These are phyloP conservation scores for Pseudogymnoascus verrucosus DNA, from an alignment of 2,329 filamentous ascomycete species.

Conservation along the genomic window DNA sequence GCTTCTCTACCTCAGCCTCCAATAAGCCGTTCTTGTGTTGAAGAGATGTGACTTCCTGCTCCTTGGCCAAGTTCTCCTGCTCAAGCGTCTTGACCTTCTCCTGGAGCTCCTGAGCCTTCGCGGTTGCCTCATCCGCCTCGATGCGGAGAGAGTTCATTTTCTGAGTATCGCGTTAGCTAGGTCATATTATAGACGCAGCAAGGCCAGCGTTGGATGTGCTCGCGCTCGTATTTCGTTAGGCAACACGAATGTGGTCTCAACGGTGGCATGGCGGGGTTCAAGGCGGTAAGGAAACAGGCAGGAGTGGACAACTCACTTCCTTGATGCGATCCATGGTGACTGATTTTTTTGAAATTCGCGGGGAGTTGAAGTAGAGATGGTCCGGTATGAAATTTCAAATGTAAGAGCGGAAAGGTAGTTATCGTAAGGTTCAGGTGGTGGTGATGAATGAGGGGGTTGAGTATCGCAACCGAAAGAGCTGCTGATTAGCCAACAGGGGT, in stretches of 20 bases:
- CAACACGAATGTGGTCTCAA: slow-evolving; percentile 1
- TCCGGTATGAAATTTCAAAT: slow-evolving; percentile 1
- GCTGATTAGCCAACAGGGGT: slow-evolving; percentile 9
- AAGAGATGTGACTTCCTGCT: slow-evolving; percentile 95
- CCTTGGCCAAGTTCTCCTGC: slow-evolving; percentile 91
- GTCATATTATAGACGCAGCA: neutral
- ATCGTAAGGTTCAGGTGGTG: slow-evolving; percentile 6
- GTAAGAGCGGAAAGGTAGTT: neutral
- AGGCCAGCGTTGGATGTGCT: neutral
- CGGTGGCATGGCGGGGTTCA: neutral
- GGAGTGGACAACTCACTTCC: slow-evolving; percentile 55
- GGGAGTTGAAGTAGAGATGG: slow-evolving; percentile 1
- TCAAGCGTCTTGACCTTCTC: slow-evolving; percentile 80
- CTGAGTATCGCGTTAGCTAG: slow-evolving; percentile 37
- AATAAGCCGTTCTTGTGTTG: slow-evolving; percentile 91
- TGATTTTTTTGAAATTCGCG: slow-evolving; percentile 16
- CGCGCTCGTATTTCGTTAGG: neutral
- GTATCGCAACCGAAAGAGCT: slow-evolving; percentile 6
- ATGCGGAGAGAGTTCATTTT: slow-evolving; percentile 93
- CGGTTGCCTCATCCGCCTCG: slow-evolving; percentile 78
- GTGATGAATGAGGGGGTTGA: slow-evolving; percentile 8
- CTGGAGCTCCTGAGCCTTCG: slow-evolving; percentile 82
- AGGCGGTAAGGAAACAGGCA: slow-evolving; percentile 2
- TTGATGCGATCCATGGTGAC: slow-evolving; percentile 77
- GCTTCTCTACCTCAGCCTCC: slow-evolving; percentile 85